Conservation (phyloP, 257 asterid genomes). For the Gentiana dahurica region DNA sequence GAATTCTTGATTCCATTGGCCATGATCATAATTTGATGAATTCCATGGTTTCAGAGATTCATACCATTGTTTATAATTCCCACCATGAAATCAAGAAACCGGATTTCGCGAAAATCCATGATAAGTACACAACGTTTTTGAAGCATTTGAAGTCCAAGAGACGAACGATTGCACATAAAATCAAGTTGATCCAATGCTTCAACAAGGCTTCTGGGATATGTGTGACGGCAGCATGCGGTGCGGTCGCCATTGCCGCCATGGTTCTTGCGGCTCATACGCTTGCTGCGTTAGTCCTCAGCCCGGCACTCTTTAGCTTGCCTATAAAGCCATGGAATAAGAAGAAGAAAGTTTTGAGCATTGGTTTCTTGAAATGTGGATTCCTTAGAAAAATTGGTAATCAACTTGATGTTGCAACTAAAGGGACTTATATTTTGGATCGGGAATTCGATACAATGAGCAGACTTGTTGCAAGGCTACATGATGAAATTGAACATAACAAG, state of each 20-base stretch:
- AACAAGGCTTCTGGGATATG: constrained; percentile 40
- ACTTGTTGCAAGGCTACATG: constrained; percentile 46
- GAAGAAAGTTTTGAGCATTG: constrained; percentile 18
- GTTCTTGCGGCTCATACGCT: constrained; percentile 48
- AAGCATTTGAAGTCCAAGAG: constrained; percentile 25
- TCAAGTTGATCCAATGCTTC: constrained; percentile 34
- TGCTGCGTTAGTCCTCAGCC: constrained; percentile 38
- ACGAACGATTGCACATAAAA: constrained; percentile 26
- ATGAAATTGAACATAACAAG: constrained; percentile 64
- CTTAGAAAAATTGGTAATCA: constrained; percentile 33
- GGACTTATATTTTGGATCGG: constrained; percentile 64
- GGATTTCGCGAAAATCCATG: constrained; percentile 29
- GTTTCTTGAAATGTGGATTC: constrained; percentile 25
- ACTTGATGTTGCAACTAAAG: constrained; percentile 77
- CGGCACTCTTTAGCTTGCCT: constrained; percentile 25
- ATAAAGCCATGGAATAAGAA: constrained; percentile 33
- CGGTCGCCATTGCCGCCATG: constrained; percentile 36
- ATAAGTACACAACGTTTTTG: constrained; percentile 30
- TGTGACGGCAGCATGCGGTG: constrained; percentile 33
- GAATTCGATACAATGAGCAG: constrained; percentile 79
- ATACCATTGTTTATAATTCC: constrained; percentile 15
- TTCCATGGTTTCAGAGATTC: constrained; percentile 20
- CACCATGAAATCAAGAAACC: constrained; percentile 24
- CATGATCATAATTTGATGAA: constrained; percentile 7
- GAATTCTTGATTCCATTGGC: constrained; percentile 22